Base-by-base conservation (phyloP, 345 rosid species). In the Gossypium sturtianum region DNA sequence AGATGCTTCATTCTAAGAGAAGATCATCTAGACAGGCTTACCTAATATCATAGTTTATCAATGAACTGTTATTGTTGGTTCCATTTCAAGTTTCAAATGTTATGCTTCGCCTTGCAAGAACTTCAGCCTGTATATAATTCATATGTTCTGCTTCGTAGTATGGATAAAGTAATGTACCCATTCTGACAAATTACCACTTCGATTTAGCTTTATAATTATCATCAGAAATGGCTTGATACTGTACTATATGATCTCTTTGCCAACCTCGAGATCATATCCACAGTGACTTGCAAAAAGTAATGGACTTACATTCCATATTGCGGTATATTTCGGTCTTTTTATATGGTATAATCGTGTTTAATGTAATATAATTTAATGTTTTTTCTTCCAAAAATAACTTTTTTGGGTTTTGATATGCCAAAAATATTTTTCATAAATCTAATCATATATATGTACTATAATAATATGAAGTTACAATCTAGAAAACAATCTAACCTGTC, bases 1-100 rank as follows among this genome's bases (percentile, higher is more conserved):
- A 76, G 84, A 82, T 84, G 91, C 82, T 25, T 85, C 84, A 16
- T 54, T 65, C 20, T 66, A 38, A 66, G 44, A 41, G 44, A 17
- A 25, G 52, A 13, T 73, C 60, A 48, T 60, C 17, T 61, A 45
- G 9, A 25, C 38, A 25, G 29, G 8, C 63, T 34, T 20, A 56
- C 27, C 60, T 20, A 20, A 20, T 56, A 23, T 23, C 57, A 43
- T 70, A 17, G 25, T 10, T 34, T 74, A 56, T n/a, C 15, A 49
- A 22, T 27, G 43, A 43, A 38, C 66, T 58, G 29, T 57, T 38
- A 10, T 9, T 9, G 25, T 59, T 54, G 9, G 7, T 62, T 6
- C 4, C 23, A 29, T 44, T 43, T 59, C 48, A 41, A 63, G 62
- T 27, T 38, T 60, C 53, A 52, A 60, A 44, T 74, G 29, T 6